Percentiles rank a stretch among this genome's conserved stretches.
phyloP scores from a whole-genome alignment of 1,284 basidiomycete genomes.

The Malassezia equina region DNA sequence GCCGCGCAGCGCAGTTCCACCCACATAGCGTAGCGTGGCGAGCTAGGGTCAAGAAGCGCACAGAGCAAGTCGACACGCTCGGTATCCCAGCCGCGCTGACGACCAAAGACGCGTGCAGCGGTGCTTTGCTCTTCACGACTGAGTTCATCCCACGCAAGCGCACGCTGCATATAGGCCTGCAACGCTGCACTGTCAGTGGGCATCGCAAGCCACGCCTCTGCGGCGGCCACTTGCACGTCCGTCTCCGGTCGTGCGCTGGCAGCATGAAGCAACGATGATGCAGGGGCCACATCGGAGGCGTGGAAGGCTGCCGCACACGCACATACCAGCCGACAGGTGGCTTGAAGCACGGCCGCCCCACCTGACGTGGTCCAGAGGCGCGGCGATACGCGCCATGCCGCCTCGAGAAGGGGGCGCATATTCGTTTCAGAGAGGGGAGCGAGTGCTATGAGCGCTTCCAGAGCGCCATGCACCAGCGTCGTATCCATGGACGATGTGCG shows the following conservation, averaged over 20 bases:
- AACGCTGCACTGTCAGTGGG: conserved; percentile 48
- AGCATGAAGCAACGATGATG: conserved; percentile 53
- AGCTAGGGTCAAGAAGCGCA: conserved; percentile 44
- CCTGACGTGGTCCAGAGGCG: conserved; percentile 51
- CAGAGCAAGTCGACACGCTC: conserved; percentile 49
- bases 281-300: background rate
- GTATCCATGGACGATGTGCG: background rate
- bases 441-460: background rate
- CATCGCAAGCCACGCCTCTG: conserved; percentile 61
- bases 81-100: background rate
- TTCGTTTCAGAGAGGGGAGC: background rate
- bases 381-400: background rate
- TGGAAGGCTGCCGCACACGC: conserved; percentile 25
- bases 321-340: conserved; percentile 65
- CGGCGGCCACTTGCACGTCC: conserved; percentile 64
- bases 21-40: conserved; percentile 25
- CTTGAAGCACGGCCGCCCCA: conserved; percentile 63
- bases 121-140: conserved; percentile 66
- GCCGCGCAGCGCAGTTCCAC: conserved; percentile 65
- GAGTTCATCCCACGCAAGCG: conserved; percentile 46
- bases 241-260: conserved; percentile 62
- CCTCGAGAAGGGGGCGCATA: background rate
- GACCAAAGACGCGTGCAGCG: conserved; percentile 59
- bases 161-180: conserved; percentile 55
- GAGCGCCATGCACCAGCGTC: conserved; percentile 7